These are phyloP conservation scores for Fraxinus baroniana DNA, from an alignment of 305 asterid genomes.

Conservation along the genomic window DNA sequence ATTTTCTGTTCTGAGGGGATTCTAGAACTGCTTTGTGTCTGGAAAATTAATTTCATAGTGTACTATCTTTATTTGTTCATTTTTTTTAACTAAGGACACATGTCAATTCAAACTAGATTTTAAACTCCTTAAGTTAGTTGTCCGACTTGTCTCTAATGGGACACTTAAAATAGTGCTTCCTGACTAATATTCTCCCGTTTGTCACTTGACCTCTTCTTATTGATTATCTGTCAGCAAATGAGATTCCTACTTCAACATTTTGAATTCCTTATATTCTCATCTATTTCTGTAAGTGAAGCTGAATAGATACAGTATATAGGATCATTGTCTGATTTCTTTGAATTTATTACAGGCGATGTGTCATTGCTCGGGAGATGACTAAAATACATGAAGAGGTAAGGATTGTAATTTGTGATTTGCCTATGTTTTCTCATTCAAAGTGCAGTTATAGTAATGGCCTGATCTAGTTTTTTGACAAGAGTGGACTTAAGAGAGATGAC, in stretches of 20 bases:
- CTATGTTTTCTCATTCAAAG: neutral
- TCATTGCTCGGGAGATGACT: conserved; percentile 94
- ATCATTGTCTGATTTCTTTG: conserved; percentile 6
- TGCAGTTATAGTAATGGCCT: neutral
- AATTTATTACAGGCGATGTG: conserved; percentile 67
- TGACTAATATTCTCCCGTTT: neutral
- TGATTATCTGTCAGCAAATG: neutral
- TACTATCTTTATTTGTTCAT: conserved; percentile 2
- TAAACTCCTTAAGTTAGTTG: neutral
- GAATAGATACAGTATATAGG: neutral
- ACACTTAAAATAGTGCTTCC: neutral
- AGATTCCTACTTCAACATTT: neutral
- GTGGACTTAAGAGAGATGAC: neutral
- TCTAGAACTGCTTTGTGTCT: neutral
- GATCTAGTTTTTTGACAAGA: neutral
- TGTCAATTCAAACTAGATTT: conserved; percentile 6
- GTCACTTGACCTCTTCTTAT: neutral
- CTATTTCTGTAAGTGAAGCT: neutral
- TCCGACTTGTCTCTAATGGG: neutral
- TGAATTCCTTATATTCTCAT: neutral
- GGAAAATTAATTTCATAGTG: neutral
- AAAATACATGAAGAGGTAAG: conserved; percentile 85
- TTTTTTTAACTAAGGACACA: neutral
- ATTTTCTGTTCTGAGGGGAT: neutral
- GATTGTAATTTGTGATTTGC: conserved; percentile 20